Base-by-base conservation (phyloP, 2,329 filamentous ascomycete species). In the Exophiala oligosperma region DNA sequence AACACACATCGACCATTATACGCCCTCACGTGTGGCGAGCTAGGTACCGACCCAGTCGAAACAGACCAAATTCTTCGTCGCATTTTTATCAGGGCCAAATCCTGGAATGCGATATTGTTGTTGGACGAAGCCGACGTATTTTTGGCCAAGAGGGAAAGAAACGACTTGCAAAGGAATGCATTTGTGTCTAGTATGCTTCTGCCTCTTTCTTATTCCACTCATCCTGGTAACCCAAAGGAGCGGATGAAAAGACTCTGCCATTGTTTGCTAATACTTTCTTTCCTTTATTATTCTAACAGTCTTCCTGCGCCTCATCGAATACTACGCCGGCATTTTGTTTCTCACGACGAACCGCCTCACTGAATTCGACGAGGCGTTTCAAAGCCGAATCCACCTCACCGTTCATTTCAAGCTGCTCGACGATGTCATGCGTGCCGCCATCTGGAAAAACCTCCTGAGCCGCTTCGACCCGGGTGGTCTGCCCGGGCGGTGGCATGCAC, bases 351-450 rank as follows among this genome's bases (percentile, higher is more conserved):
- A 81, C 63, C 85, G 91, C 1, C 89, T 94, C 1, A 75, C 86
- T 76, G 92, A 89, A 0, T 94, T 96, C 67, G 92, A 96, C 67
- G 90, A 94, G 63, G 92, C 91, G 0, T 95, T 96, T 78, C 89
- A 94, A 71, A 90, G 86, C 6, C 84, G 92, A 23, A 95, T 96
- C 61, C 32, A 35, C 91, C 32, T 35, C 32, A 35, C 32, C 4
- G 32, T 35, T 2, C 32, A 35, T 9, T 35, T 35, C 32, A 35
- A 35, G 32, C 32, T 35, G 32, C 32, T 35, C 7, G 32, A 35
- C 32, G 32, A 35, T 9, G 9, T 9, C 32, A 35, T 35, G 32
- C 32, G 32, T 9, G 32, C 32, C 6, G 32, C 32, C 7, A 35
- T 35, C 32, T 35, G 32, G 32, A 35, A 35, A 9, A 35, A 35